Evolutionary conservation across 306 rosid genomes (phyloP).

Genomic region (Luffa aegyptiaca): DNA sequence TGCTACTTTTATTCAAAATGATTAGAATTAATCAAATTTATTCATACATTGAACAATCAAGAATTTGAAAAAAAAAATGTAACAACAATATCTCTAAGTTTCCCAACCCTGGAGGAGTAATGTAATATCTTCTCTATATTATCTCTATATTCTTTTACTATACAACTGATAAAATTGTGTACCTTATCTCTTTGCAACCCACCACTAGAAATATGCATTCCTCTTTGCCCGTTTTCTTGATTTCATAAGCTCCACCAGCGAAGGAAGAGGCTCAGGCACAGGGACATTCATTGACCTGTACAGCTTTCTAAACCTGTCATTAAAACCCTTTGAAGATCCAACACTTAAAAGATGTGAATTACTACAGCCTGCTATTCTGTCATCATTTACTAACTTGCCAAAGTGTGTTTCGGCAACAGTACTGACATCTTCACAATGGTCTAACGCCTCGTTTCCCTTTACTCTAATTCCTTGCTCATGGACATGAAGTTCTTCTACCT

Average conservation of each 20-base stretch:
- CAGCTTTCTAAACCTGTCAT: slow-evolving; percentile 35
- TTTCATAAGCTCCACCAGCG: slow-evolving; percentile 47
- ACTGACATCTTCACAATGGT: slow-evolving; percentile 5
- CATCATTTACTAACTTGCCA: slow-evolving; percentile 21
- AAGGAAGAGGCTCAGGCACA: slow-evolving; percentile 71
- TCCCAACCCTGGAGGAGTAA: neutral
- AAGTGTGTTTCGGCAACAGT: neutral
- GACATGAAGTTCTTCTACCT: slow-evolving; percentile 1
- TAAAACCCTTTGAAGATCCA: slow-evolving; percentile 44
- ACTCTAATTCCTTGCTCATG: slow-evolving; percentile 21
- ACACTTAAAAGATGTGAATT: slow-evolving; percentile 18
- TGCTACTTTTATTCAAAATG: slow-evolving; percentile 16
- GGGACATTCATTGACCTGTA: slow-evolving; percentile 64
- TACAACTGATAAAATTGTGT: neutral
- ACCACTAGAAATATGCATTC: slow-evolving; percentile 15
- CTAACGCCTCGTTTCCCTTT: slow-evolving; percentile 16
- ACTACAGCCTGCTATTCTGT: slow-evolving; percentile 18
- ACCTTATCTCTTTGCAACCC: neutral
- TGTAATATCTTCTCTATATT: neutral
- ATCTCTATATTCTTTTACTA: slow-evolving; percentile 5
- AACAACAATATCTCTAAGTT: neutral
- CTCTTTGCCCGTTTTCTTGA: slow-evolving; percentile 48
- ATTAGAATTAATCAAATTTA: slow-evolving; percentile 5
- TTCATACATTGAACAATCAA: neutral
- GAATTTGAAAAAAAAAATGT: neutral